Percentiles rank a stretch among this genome's conserved stretches.
phyloP scores from a whole-genome alignment of 495 filamentous ascomycete genomes.

The Massariosphaeria phaeospora region DNA sequence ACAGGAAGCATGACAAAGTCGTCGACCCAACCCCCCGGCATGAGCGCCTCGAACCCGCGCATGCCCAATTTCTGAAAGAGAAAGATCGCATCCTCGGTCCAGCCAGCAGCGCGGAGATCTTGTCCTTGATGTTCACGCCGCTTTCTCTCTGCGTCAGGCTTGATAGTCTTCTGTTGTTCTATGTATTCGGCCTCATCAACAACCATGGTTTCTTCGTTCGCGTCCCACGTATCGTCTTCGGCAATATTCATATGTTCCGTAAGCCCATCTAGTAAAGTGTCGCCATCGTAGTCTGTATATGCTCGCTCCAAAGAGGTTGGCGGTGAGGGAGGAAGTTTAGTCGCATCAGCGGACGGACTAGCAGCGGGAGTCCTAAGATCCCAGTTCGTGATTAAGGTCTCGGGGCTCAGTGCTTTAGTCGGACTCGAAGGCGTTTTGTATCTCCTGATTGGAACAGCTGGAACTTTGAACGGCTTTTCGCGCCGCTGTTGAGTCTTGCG shows the following conservation, averaged over 20 bases:
- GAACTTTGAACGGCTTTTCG: slow-evolving; percentile 26
- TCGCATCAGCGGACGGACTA: background rate
- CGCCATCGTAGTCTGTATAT: slow-evolving; percentile 32
- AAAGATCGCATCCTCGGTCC: slow-evolving; percentile 50
- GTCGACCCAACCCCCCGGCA: slow-evolving; percentile 51
- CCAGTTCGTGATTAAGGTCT: slow-evolving; percentile 27
- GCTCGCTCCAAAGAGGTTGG: slow-evolving; percentile 17
- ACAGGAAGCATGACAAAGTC: slow-evolving; percentile 60
- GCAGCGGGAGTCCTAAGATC: slow-evolving; percentile 12
- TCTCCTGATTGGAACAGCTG: slow-evolving; percentile 9
- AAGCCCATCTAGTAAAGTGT: slow-evolving; percentile 26
- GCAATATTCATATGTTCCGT: slow-evolving; percentile 2
- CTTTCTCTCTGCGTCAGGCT: slow-evolving; percentile 33
- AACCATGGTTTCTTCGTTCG: slow-evolving; percentile 34
- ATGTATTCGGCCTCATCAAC: slow-evolving; percentile 31
- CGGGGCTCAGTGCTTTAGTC: slow-evolving; percentile 29
- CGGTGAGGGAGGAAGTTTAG: slow-evolving; percentile 11
- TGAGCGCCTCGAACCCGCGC: slow-evolving; percentile 56
- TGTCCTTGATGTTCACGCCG: slow-evolving; percentile 28
- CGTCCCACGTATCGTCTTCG: slow-evolving; percentile 18
- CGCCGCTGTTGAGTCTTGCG: slow-evolving; percentile 32
- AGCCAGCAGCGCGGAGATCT: slow-evolving; percentile 36
- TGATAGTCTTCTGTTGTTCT: slow-evolving; percentile 25
- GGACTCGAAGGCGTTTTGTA: background rate
- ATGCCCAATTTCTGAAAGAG: slow-evolving; percentile 54